Percentiles rank a stretch among this genome's conserved stretches.
These are phyloP conservation scores for Erythrophleum ivorense DNA, from an alignment of 331 rosid genomes.

Conservation along the genomic window DNA sequence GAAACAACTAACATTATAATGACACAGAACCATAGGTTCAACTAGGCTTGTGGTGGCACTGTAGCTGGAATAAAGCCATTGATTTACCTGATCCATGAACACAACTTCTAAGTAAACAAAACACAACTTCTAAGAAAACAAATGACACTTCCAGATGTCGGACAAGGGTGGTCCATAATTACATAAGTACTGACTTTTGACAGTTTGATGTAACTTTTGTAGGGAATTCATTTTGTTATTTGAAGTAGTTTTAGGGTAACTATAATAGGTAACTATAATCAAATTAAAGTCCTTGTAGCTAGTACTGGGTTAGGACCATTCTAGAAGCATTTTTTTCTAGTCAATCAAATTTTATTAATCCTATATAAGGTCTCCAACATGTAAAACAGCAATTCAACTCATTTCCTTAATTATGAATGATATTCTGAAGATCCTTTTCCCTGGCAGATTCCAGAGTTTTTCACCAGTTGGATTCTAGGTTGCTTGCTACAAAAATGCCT, in stretches of 20 bases:
- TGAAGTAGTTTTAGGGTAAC: not conserved
- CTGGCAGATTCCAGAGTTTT: not conserved
- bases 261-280: not conserved
- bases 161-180: not conserved
- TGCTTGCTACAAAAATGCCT: not conserved
- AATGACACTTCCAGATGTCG: not conserved
- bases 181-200: not conserved
- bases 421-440: not conserved
- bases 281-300: not conserved
- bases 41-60: not conserved
- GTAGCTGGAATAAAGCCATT: not conserved
- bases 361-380: not conserved
- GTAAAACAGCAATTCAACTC: not conserved
- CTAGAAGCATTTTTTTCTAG: not conserved
- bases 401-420: not conserved
- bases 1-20: not conserved
- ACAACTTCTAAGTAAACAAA: not conserved
- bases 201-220: not conserved
- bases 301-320: not conserved
- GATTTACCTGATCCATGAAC: not conserved
- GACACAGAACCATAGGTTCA: not conserved
- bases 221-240: not conserved
- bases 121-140: not conserved
- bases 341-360: not conserved
- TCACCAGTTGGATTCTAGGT: not conserved